These are phyloP conservation scores for Sporisorium reilianum DNA, from an alignment of 1,284 basidiomycete species.

Conservation along the genomic window DNA sequence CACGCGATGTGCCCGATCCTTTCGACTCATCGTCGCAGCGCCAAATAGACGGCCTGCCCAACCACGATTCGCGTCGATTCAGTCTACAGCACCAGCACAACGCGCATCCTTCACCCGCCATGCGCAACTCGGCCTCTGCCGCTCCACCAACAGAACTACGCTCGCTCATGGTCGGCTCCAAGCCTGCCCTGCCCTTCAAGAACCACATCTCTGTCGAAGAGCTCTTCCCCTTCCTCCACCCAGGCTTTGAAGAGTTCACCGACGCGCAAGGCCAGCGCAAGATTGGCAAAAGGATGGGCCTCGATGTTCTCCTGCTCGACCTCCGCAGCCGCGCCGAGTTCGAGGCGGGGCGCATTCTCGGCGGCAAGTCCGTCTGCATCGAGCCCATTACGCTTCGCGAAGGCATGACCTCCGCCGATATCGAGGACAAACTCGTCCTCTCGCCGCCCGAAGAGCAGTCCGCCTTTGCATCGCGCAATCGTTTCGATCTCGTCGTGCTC, in stretches of 20 bases:
- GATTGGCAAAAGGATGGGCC: slow-evolving; percentile 54
- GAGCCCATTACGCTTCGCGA: slow-evolving; percentile 72
- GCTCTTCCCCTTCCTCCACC: slow-evolving; percentile 61
- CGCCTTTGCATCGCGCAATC: slow-evolving; percentile 82
- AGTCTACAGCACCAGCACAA: slow-evolving; percentile 28
- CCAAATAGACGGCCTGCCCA: slow-evolving; percentile 39
- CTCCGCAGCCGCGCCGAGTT: slow-evolving; percentile 83
- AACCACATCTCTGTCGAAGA: slow-evolving; percentile 61
- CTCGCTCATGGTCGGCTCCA: slow-evolving; percentile 43
- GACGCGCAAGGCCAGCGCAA: slow-evolving; percentile 52
- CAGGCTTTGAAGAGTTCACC: slow-evolving; percentile 60
- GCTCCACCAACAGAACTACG: slow-evolving; percentile 12
- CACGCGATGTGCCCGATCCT: slow-evolving; percentile 51
- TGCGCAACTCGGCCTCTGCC: slow-evolving; percentile 13
- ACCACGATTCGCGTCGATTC: slow-evolving; percentile 26
- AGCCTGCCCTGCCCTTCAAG: slow-evolving; percentile 52
- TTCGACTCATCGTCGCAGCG: slow-evolving; percentile 33
- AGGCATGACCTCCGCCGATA: slow-evolving; percentile 76
- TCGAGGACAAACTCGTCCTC: slow-evolving; percentile 82
- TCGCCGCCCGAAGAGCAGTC: slow-evolving; percentile 79
- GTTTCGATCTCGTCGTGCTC: slow-evolving; percentile 89
- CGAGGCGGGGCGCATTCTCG: slow-evolving; percentile 79
- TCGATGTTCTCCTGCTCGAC: slow-evolving; percentile 79
- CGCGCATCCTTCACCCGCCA: slow-evolving; percentile 11
- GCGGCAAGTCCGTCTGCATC: slow-evolving; percentile 81